Conservation (phyloP, 352 stramenopile species). For the Globisporangium takayamanum region DNA sequence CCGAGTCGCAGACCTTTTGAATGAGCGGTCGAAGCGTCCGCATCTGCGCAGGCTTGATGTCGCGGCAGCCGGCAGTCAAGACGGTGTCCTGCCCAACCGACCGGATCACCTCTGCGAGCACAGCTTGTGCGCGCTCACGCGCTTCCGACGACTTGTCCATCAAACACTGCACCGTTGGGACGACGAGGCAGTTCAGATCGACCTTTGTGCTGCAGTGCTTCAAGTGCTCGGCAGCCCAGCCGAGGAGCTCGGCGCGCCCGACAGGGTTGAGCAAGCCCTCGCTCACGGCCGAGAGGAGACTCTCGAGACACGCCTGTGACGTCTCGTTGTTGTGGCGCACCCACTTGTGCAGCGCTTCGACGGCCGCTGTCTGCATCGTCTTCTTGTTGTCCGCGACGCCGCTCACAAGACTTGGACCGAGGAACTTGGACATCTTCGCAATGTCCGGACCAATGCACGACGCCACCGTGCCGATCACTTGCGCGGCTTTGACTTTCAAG, state of each 20-base stretch:
- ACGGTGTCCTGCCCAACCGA: conserved; percentile 73
- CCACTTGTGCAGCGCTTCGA: conserved; percentile 82
- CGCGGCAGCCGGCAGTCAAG: conserved; percentile 58
- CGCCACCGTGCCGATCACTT: conserved; percentile 76
- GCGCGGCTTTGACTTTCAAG: conserved; percentile 78
- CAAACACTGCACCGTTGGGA: conserved; percentile 70
- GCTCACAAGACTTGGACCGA: conserved; percentile 57
- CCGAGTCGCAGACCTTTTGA: conserved; percentile 53
- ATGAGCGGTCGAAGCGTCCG: conserved; percentile 80
- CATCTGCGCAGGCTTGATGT: conserved; percentile 86
- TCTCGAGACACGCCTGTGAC: conserved; percentile 59
- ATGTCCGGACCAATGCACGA: conserved; percentile 73
- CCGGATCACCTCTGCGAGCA: conserved; percentile 79
- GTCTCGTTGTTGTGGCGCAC: conserved; percentile 72
- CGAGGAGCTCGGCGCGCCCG: conserved; percentile 67
- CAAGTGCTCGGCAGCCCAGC: conserved; percentile 66
- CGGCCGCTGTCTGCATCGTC: conserved; percentile 68
- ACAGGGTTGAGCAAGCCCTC: conserved; percentile 75
- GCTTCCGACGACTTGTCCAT: conserved; percentile 82
- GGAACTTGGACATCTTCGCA: conserved; percentile 74
- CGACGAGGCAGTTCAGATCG: conserved; percentile 60
- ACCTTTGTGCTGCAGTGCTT: conserved; percentile 54
- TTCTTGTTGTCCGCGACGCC: conserved; percentile 88
- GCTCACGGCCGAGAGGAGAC: conserved; percentile 53
- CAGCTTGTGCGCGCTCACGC: conserved; percentile 68